A percentile compares a stretch with the other conserved stretches of the same genome.
Evolutionary conservation across 176 grass and related monocot genomes (phyloP).

Genomic region (Avena sativa): DNA sequence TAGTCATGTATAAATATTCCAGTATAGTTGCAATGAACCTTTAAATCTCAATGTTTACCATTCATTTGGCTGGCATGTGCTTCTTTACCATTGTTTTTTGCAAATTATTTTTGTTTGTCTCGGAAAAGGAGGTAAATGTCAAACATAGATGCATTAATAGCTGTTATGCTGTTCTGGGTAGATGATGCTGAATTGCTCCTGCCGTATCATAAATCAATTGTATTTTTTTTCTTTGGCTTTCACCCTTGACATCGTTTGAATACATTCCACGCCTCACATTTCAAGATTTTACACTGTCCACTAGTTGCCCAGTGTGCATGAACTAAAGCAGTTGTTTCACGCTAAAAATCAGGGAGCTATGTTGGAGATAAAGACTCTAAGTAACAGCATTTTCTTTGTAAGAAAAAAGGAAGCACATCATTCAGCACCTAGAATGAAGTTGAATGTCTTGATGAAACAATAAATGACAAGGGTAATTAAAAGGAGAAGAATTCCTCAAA

Average conservation of each 20-base stretch:
- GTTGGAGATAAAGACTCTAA: background rate
- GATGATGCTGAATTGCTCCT: conserved; percentile 7
- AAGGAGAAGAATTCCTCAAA: background rate
- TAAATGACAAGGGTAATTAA: background rate
- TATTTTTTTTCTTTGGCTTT: background rate
- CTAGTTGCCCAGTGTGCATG: background rate
- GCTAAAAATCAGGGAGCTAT: background rate
- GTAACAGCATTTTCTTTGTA: background rate
- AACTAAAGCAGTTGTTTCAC: background rate
- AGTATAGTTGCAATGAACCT: conserved; percentile 39
- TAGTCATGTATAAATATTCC: conserved; percentile 38
- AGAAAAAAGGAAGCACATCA: background rate
- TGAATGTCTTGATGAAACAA: background rate
- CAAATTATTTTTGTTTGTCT: conserved; percentile 6
- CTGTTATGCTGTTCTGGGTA: background rate
- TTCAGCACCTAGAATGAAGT: background rate
- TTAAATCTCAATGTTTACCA: conserved; percentile 3
- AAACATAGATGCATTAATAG: conserved; percentile 3
- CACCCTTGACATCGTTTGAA: background rate
- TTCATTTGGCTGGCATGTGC: conserved; percentile 17
- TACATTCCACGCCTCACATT: background rate
- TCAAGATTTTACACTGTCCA: background rate
- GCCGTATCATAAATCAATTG: background rate
- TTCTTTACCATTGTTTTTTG: conserved; percentile 10
- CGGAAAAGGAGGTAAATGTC: background rate